Evolutionary conservation across 2,329 filamentous ascomycete genomes (phyloP).

Genomic region (Penicillium sumatraense): DNA sequence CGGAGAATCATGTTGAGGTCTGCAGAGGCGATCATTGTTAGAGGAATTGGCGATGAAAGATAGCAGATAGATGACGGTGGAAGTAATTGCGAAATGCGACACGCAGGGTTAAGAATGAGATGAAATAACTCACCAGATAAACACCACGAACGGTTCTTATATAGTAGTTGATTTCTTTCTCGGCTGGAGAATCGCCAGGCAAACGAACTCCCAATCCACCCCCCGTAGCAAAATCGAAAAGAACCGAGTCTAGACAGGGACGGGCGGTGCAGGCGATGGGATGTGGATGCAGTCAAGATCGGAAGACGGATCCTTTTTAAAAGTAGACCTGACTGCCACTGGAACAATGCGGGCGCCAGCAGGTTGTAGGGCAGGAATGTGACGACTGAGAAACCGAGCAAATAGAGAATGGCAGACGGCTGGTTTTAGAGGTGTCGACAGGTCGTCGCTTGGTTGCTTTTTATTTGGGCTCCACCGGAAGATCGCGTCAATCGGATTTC

Average conservation of each 20-base stretch:
- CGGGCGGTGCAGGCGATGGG: slow-evolving; percentile 30
- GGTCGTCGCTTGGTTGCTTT: slow-evolving; percentile 30
- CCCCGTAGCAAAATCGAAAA: slow-evolving; percentile 21
- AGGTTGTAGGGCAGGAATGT: slow-evolving; percentile 40
- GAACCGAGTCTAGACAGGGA: slow-evolving; percentile 29
- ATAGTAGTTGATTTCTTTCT: slow-evolving; percentile 20
- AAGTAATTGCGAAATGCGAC: slow-evolving; percentile 2
- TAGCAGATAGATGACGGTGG: background rate
- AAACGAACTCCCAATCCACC: slow-evolving; percentile 31
- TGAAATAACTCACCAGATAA: slow-evolving; percentile 26
- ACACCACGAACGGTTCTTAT: slow-evolving; percentile 30
- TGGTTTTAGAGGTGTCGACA: slow-evolving; percentile 13
- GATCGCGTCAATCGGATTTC: slow-evolving; percentile 16
- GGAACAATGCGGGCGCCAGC: slow-evolving; percentile 27
- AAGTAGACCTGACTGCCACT: slow-evolving; percentile 29
- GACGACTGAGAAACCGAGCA: slow-evolving; percentile 28
- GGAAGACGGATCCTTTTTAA: slow-evolving; percentile 42
- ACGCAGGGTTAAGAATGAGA: slow-evolving; percentile 21
- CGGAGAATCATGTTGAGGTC: slow-evolving; percentile 47
- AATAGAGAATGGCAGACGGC: slow-evolving; percentile 19
- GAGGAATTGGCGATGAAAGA: slow-evolving; percentile 17
- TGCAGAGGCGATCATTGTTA: slow-evolving; percentile 38
- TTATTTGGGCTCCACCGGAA: slow-evolving; percentile 23
- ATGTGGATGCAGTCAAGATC: slow-evolving; percentile 42
- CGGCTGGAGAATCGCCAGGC: slow-evolving; percentile 13